A percentile compares a stretch with the other conserved stretches of the same genome.
phyloP scores from a whole-genome alignment of 1,284 basidiomycete genomes.

The Tilletiaria anomala region DNA sequence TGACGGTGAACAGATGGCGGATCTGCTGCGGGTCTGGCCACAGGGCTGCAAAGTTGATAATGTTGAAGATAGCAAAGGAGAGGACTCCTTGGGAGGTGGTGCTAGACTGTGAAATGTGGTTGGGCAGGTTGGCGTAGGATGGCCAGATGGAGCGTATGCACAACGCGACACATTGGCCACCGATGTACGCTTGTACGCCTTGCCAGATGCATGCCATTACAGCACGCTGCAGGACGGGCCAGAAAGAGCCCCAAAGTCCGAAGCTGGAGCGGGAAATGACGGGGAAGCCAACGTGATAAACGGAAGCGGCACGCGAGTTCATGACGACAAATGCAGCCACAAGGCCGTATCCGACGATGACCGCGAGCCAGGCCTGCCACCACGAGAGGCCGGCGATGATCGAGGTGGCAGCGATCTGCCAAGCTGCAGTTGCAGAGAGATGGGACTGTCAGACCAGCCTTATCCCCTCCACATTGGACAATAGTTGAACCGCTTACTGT shows the following conservation, averaged over 20 bases:
- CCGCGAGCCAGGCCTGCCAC: conserved; percentile 23
- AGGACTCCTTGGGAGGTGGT: conserved; percentile 58
- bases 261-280: conserved; percentile 57
- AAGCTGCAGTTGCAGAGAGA: not conserved
- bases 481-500: conserved; percentile 24
- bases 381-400: conserved; percentile 18
- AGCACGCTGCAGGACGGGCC: conserved; percentile 61
- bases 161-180: conserved; percentile 57
- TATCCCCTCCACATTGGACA: conserved; percentile 6
- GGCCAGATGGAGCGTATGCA: conserved; percentile 52
- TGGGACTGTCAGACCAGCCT: not conserved
- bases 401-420: conserved; percentile 1
- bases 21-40: conserved; percentile 69
- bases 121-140: conserved; percentile 54
- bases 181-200: conserved; percentile 43
- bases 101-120: too few species aligned
- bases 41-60: conserved; percentile 61
- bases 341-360: conserved; percentile 52
- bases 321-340: conserved; percentile 61
- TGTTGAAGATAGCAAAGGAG: conserved; percentile 74
- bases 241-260: conserved; percentile 64
- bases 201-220: conserved; percentile 56
- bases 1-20: conserved; percentile 65
- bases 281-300: conserved; percentile 54
- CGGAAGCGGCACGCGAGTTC: conserved; percentile 58